Base-by-base conservation (phyloP, 169 alveolate species). In the Babesia ovis region DNA sequence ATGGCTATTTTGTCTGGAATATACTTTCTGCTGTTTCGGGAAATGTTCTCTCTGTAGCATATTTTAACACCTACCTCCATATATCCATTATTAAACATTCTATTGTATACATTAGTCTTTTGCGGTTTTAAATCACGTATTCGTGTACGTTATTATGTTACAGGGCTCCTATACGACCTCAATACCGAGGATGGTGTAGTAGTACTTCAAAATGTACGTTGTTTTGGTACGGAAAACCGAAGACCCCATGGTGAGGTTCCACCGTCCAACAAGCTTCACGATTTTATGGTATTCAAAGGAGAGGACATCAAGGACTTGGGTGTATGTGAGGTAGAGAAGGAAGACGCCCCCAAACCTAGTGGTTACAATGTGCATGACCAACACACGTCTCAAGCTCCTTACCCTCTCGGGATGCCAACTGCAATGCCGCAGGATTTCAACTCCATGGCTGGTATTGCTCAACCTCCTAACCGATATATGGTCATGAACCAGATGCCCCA, bases 171-270 rank as follows among this genome's bases (percentile, higher is more conserved):
- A 66, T 90, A 85, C 64, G 90, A 93, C 51, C 90, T 94, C 58
- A 91, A 94, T 66, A 85, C 95, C 35, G 88, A 87, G 22, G 92
- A 90, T 39, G 85, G 95, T 34, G 81, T 95, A 0, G 90, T 94
- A 41, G 88, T 94, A 18, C 90, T 94, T 41, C 92, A 92, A 42
- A 86, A 89, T 64, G 98, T 94, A 58, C 76, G 90, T 56, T 90
- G 94, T 39, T 87, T 85, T 76, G 98, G 98, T 16, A 90, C 96
- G 11, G 98, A 94, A 55, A 95, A 95, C 18, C 61, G 98, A 50
- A 81, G 90, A 50, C 85, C 89, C 11, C 69, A 75, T 48, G 89
- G 86, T 14, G 94, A 86, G 45, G 82, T 94, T 12, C 96, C 95
- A 18, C 92, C 96, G 6, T 86, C 95, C 1, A 60, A 83, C 55